Evolutionary conservation across 179 eudicot species (phyloP), one percentile per base, ranked within the genome.

Genomic region (Vitellaria paradoxa): DNA sequence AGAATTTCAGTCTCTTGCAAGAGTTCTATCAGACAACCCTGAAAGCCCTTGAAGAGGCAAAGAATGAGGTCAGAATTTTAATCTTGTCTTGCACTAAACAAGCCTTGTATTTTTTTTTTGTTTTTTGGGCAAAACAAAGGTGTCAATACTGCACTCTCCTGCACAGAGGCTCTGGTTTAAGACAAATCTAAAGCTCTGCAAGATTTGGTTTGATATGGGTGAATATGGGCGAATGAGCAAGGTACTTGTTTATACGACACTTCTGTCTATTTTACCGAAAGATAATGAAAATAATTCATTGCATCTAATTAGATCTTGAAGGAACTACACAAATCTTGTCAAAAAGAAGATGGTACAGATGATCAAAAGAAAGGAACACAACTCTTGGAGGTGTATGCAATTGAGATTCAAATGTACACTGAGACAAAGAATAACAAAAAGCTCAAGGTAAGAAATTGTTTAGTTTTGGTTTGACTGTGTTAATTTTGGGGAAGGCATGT

Each of bases 381-480:
- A 70, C 80, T 96, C 71, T 82, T 96, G 89, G 99, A 96, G 80
- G 98, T 96, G 47, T 96, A 96, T 84, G 99, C 99, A 60, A 87
- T 96, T 85, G 99, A 96, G 86, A 94, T 96, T 80, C 99, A 96
- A 83, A 92, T 93, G 97, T 92, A 96, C 85, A 96, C 98, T 0
- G 98, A 96, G 90, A 96, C 99, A n/a, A 96, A 92, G 85, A 93
- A 96, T 89, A 96, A 96, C 89, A 96, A 96, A 84, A 93, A 94
- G 75, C 94, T 96, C 49, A 96, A 96, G 99, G 99, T 93, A 26
- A 68, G 74, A 60, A 60, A 60, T 74, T 47, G 20, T 37, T 72
- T 61, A 6, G 18, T 10, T 75, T 50, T 47, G n/a, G 47, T 26
- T 69, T 50, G 47, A 68, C 49, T 42, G 50, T 40, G 11, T 50